These are phyloP conservation scores for Cyathus striatus DNA, from an alignment of 768 basidiomycete species.

Conservation along the genomic window DNA sequence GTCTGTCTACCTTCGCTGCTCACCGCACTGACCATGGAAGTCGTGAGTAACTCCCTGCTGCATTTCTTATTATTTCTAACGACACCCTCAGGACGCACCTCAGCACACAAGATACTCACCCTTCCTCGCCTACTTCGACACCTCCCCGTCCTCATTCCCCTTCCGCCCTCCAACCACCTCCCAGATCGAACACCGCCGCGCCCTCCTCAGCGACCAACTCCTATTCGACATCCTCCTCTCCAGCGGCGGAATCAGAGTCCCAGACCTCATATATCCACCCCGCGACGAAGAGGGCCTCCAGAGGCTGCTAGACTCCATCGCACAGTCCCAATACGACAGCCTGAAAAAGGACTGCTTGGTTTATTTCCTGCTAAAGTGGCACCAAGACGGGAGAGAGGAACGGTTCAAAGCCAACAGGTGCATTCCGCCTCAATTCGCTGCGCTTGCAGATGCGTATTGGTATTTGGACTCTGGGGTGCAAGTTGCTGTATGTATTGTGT, in stretches of 20 bases:
- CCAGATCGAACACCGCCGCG: constrained; percentile 61
- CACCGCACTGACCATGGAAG: constrained; percentile 19
- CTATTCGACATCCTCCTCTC: constrained; percentile 72
- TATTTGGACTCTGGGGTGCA: constrained; percentile 67
- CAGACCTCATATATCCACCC: constrained; percentile 69
- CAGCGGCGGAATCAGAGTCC: constrained; percentile 54
- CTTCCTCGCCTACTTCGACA: constrained; percentile 44
- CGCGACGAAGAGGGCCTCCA: constrained; percentile 46
- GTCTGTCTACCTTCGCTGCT: too few relatives aligned
- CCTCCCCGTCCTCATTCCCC: constrained; percentile 49
- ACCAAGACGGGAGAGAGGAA: constrained; percentile 56
- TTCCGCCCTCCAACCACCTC: constrained; percentile 50
- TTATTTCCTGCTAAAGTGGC: constrained; percentile 80
- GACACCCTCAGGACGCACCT: constrained; percentile 11
- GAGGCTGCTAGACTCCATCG: constrained; percentile 56
- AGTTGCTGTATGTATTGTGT: constrained; percentile 52
- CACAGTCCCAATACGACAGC: constrained; percentile 57
- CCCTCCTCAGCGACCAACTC: constrained; percentile 54
- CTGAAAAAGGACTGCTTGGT: constrained; percentile 79
- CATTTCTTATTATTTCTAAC: constrained; percentile 2
- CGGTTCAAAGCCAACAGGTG: constrained; percentile 45
- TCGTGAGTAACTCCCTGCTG: constrained; percentile 11
- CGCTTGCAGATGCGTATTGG: constrained; percentile 84
- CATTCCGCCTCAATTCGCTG: constrained; percentile 72
- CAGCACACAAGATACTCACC: constrained; percentile 13